Evolutionary conservation across 768 basidiomycete species (phyloP).

Genomic region (Collybiopsis luxurians): DNA sequence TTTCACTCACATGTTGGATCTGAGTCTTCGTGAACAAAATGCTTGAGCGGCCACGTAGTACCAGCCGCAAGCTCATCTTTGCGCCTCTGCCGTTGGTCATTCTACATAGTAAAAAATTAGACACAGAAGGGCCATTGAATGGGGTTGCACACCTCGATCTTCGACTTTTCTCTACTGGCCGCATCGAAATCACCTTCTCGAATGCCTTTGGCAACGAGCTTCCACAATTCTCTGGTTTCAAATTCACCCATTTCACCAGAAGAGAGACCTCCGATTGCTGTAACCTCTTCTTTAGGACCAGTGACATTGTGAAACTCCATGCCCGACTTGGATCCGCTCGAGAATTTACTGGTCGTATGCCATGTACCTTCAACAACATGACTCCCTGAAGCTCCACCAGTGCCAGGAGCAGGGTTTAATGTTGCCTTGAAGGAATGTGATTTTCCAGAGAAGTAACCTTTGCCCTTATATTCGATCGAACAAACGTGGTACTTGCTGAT

Average conservation of each 20-base stretch:
- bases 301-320: constrained; percentile 76
- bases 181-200: constrained; percentile 86
- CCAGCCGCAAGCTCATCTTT: constrained; percentile 78
- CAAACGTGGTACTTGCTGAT: constrained; percentile 37
- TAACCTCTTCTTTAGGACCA: constrained; percentile 72
- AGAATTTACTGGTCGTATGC: constrained; percentile 64
- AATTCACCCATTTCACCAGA: constrained; percentile 68
- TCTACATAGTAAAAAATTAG: constrained; percentile 42
- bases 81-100: constrained; percentile 87
- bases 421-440: constrained; percentile 90
- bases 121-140: background rate
- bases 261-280: constrained; percentile 51
- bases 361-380: constrained; percentile 77
- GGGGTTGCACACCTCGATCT: constrained; percentile 71
- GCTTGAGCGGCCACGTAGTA: constrained; percentile 70
- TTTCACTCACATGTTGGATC: constrained; percentile 78
- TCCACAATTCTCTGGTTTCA: constrained; percentile 88
- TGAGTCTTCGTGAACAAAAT: constrained; percentile 67
- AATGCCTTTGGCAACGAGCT: constrained; percentile 86
- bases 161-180: constrained; percentile 85
- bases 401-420: constrained; percentile 49
- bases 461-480: constrained; percentile 93
- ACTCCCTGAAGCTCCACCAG: constrained; percentile 33
- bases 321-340: constrained; percentile 33
- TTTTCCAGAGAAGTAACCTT: constrained; percentile 93